Evolutionary conservation across 73 alveolate genomes (phyloP), one percentile per base, ranked within the genome.

Genomic region (Paramecium biaurelia): DNA sequence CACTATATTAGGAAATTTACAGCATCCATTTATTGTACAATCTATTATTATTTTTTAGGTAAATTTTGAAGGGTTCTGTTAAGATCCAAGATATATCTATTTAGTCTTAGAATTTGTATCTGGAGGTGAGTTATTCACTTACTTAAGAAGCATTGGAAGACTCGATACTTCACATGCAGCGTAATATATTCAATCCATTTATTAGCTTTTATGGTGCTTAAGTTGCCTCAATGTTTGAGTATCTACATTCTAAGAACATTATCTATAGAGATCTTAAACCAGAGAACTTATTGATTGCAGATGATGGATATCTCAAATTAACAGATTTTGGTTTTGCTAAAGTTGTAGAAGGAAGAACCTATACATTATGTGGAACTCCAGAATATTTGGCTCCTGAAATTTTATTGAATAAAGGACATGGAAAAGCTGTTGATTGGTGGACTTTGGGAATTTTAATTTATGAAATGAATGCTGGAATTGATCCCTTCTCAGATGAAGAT

Each of bases 351-450:
- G 97, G 98, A 74, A 93, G 99, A 85, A 97, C 99, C 26, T 97
- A 96, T 95, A 97, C 99, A 23, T 94, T 97, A 38, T 97, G 99
- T 87, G 99, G 99, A 35, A 98, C 99, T 9, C 99, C 99, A 20
- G 99, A 98, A 92, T 98, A 98, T 97, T 92, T 98, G 93, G 99
- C 99, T 56, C 99, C 99, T 38, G 99, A 98, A 93, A 97, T 98
- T 59, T 93, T 98, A 41, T 94, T 98, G 56, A 95, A 95, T 92
- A 79, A 97, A 96, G 99, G 99, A 70, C 99, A 97, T 85, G 99
- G 99, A 47, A 97, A 97, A 92, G 98, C 99, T 15, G 99, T 97
- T 42, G 99, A 97, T 88, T 96, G 99, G 99, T 96, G 99, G 98
- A 95, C 98, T 30, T 70, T 96, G 41, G 98, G 98, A 47, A 92